Percentiles rank a stretch among this genome's conserved stretches.
Conservation (phyloP, 1,139 yeast genomes). For the Saccharomyces pastorianus region DNA sequence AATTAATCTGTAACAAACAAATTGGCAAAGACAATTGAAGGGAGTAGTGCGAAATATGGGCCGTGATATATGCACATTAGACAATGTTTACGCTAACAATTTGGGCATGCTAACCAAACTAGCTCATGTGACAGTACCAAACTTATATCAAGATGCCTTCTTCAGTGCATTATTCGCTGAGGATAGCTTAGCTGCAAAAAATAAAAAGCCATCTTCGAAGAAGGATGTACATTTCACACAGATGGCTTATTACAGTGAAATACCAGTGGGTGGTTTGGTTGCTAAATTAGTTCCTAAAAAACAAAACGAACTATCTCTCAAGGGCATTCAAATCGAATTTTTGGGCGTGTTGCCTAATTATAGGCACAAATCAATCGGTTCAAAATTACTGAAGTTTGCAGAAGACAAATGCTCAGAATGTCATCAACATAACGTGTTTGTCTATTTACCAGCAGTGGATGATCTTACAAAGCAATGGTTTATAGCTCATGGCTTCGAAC, state of each 20-base stretch:
- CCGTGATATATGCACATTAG: constrained; percentile 19
- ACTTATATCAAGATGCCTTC: constrained; percentile 10
- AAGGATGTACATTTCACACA: constrained; percentile 13
- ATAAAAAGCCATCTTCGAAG: constrained; percentile 5
- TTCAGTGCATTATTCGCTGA: constrained; percentile 15
- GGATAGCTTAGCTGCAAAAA: constrained; percentile 8
- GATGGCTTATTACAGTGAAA: constrained; percentile 51
- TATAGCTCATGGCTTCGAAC: constrained; percentile 43
- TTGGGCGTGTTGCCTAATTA: constrained; percentile 60
- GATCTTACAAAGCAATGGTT: constrained; percentile 49
- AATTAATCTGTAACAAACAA: not conserved
- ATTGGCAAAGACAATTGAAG: not conserved
- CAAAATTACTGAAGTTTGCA: constrained; percentile 46
- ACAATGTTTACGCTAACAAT: constrained; percentile 25
- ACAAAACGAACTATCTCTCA: constrained; percentile 33
- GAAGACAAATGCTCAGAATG: constrained; percentile 46
- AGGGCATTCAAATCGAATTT: constrained; percentile 53
- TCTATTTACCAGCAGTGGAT: constrained; percentile 49
- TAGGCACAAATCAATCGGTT: constrained; percentile 51
- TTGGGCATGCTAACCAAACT: constrained; percentile 14
- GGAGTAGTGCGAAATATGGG: constrained; percentile 11
- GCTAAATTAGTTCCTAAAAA: constrained; percentile 36
- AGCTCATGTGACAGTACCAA: constrained; percentile 3
- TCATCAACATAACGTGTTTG: constrained; percentile 47
- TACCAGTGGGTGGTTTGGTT: constrained; percentile 69